phyloP scores from a whole-genome alignment of 805 yeast genomes.

The Cyberlindnera mrakii region DNA sequence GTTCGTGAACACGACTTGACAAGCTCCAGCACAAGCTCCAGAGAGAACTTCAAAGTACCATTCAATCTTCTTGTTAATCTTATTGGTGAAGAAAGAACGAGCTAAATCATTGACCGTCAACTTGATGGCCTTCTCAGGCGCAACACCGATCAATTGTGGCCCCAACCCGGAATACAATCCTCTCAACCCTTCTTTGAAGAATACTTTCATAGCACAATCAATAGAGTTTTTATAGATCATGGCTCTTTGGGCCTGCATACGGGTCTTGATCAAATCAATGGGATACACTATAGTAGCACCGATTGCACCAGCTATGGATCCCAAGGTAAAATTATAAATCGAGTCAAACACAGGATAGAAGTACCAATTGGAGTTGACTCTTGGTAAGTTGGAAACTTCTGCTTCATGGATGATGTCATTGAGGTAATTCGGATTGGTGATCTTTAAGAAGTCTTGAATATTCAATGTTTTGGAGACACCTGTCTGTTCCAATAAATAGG shows the following conservation, averaged over 20 bases:
- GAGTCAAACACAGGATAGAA: conserved; percentile 75
- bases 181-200: conserved; percentile 68
- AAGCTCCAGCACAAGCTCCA: conserved; percentile 93
- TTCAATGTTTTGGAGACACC: conserved; percentile 7
- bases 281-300: conserved; percentile 99
- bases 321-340: conserved; percentile 78
- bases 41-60: conserved; percentile 69
- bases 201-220: conserved; percentile 79
- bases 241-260: conserved; percentile 93
- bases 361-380: conserved; percentile 27
- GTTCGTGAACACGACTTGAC: conserved; percentile 93
- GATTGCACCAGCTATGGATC: conserved; percentile 94
- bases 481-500: conserved; percentile 10
- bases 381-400: conserved; percentile 9
- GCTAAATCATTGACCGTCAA: conserved; percentile 88
- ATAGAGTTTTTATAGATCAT: conserved; percentile 70
- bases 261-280: conserved; percentile 89
- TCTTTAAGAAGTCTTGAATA: conserved; percentile 34
- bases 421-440: conserved; percentile 34
- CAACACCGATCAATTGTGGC: conserved; percentile 94
- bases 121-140: conserved; percentile 97
- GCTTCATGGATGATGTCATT: conserved; percentile 18
- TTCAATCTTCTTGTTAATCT: conserved; percentile 41
- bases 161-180: conserved; percentile 91
- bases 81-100: conserved; percentile 62